A percentile compares a stretch with the other conserved stretches of the same genome.
Evolutionary conservation across 768 basidiomycete species (phyloP).

Genomic region (Calocybe cyanea): DNA sequence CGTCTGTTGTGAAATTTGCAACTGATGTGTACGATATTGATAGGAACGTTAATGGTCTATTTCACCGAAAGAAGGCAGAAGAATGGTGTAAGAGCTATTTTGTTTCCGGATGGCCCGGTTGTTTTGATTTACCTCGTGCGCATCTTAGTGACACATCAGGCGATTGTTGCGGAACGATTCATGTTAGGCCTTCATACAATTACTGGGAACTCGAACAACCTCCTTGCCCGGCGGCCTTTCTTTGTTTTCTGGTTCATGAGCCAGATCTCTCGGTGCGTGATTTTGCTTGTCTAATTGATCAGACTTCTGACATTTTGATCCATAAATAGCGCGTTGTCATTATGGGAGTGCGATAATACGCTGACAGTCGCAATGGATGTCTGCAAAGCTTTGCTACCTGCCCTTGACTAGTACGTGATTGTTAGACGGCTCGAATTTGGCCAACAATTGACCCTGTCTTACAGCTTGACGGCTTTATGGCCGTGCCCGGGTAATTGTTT

Average conservation of each 20-base stretch:
- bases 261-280: conserved; percentile 53
- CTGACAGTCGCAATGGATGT: conserved; percentile 60
- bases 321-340: conserved; percentile 40
- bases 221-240: conserved; percentile 57
- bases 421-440: neutral
- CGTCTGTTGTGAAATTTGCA: neutral
- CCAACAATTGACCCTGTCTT: conserved; percentile 8
- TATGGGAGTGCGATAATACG: conserved; percentile 61
- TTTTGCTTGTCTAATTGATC: conserved; percentile 3
- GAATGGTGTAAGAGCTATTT: conserved; percentile 55
- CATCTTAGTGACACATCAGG: conserved; percentile 55
- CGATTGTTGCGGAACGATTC: conserved; percentile 52
- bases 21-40: neutral
- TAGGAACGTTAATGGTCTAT: conserved; percentile 42
- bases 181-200: conserved; percentile 57
- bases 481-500: conserved; percentile 52
- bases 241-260: conserved; percentile 76
- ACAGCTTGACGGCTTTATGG: conserved; percentile 54
- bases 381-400: conserved; percentile 54
- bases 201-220: conserved; percentile 49
- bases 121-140: conserved; percentile 5
- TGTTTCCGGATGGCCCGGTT: neutral
- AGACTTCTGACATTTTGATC: conserved; percentile 2
- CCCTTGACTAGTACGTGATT: conserved; percentile 49
- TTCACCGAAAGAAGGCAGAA: conserved; percentile 54